phyloP scores from a whole-genome alignment of 208 protist species.

The Angomonas deanei region DNA sequence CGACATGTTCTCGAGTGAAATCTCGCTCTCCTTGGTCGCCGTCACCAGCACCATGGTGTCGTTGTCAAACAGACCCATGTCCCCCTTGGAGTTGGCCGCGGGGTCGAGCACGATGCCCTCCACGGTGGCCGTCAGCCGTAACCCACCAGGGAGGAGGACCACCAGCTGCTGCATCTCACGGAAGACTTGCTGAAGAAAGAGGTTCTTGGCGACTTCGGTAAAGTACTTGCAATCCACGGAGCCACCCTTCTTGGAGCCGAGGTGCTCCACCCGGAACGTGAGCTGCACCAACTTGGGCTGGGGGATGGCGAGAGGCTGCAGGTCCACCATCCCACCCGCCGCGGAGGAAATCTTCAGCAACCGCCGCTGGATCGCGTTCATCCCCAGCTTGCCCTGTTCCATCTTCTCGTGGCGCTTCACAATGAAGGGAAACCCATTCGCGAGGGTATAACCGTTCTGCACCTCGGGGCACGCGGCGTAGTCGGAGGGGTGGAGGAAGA shows the following conservation, averaged over 20 bases:
- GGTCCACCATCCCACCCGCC: slow-evolving; percentile 35
- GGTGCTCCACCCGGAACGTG: slow-evolving; percentile 43
- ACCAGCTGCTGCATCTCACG: slow-evolving; percentile 51
- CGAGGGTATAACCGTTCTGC: slow-evolving; percentile 22
- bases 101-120: slow-evolving; percentile 12
- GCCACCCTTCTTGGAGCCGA: slow-evolving; percentile 49
- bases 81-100: slow-evolving; percentile 10
- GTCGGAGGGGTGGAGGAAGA: slow-evolving; percentile 52
- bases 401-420: slow-evolving; percentile 26
- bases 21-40: slow-evolving; percentile 51
- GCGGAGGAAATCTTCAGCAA: slow-evolving; percentile 51
- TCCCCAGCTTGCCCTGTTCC: slow-evolving; percentile 34
- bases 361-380: slow-evolving; percentile 80
- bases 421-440: slow-evolving; percentile 62
- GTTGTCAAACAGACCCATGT: slow-evolving; percentile 35
- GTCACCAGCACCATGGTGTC: slow-evolving; percentile 40
- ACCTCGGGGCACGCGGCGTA: background rate
- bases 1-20: slow-evolving; percentile 66
- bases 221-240: slow-evolving; percentile 62
- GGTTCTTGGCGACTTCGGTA: slow-evolving; percentile 27
- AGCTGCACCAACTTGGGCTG: slow-evolving; percentile 33
- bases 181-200: slow-evolving; percentile 62
- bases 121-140: slow-evolving; percentile 52
- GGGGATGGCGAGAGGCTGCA: slow-evolving; percentile 14
- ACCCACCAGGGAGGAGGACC: slow-evolving; percentile 39